Evolutionary conservation across 169 alveolate genomes (phyloP), one percentile per base, ranked within the genome.

Genomic region (Babesia sp.): DNA sequence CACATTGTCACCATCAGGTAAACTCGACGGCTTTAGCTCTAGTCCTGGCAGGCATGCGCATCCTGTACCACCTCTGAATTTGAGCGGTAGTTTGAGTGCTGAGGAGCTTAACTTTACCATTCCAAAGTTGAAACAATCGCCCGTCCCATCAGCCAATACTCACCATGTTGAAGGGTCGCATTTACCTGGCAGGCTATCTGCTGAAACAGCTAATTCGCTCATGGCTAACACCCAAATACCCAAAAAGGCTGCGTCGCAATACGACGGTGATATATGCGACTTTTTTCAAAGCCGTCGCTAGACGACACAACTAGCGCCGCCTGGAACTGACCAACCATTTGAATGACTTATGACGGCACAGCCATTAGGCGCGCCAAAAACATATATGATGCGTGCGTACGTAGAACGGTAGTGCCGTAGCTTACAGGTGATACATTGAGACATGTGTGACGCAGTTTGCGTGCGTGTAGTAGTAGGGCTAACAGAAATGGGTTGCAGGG

Each of bases 61-160:
- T 41, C 6, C 39, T 29, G 5, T 42, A 8, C 57, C 56, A 0
- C 71, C 71, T 14, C 29, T 44, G 57, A 42, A 33, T 20, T 31
- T 60, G 33, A 56, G 71, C 3, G 45, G 51, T 44, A 22, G 6
- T 9, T 7, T 50, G 9, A 14, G 9, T 9, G 50, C 54, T 14
- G 74, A 64, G 24, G 44, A 37, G n/a, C 12, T 64, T 26, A 50
- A 64, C 42, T 33, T 64, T 64, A 51, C 59, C 29, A 64, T 64
- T 31, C 74, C 74, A 34, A 64, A 64, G 63, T 28, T 50, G 51
- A 64, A 50, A 34, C 74, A 64, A 26, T 14, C 50, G 16, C 50
- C 14, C n/a, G n/a, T n/a, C n/a, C 56, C 28, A 48, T 48, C 56
- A 6, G 56, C 8, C 46, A 39, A 39, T 39, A 9, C 46, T 14